These are phyloP conservation scores for Aspergillus ostianus DNA, from an alignment of 495 filamentous ascomycete genomes.

Conservation along the genomic window DNA sequence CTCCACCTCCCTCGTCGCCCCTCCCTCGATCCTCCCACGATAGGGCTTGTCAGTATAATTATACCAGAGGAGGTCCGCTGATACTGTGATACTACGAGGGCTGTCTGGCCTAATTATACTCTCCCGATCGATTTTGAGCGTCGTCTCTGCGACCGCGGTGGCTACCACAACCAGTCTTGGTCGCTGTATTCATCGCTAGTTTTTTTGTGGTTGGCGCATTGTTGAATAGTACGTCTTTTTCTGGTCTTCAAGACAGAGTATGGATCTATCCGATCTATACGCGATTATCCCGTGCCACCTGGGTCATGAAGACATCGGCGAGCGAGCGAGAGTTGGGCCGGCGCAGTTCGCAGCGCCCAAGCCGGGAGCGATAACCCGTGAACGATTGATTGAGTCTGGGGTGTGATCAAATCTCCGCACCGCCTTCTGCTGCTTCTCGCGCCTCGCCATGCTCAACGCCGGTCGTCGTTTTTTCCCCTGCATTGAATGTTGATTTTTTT, in stretches of 20 bases:
- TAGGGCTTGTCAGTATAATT: conserved; percentile 22
- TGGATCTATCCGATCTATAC: conserved; percentile 6
- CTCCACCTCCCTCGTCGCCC: conserved; percentile 26
- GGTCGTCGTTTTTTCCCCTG: conserved; percentile 12
- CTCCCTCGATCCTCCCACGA: conserved; percentile 10
- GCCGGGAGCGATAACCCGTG: conserved; percentile 21
- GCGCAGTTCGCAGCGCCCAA: conserved; percentile 26
- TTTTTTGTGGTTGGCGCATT: conserved; percentile 42
- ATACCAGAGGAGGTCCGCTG: background rate
- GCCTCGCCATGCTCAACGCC: conserved; percentile 10
- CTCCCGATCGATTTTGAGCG: background rate
- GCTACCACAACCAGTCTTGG: conserved; percentile 34
- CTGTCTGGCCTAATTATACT: background rate
- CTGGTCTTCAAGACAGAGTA: conserved; percentile 17
- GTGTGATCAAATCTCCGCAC: conserved; percentile 50
- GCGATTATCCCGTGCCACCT: background rate
- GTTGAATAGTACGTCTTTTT: conserved; percentile 44
- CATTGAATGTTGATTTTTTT: conserved; percentile 11
- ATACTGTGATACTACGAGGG: background rate
- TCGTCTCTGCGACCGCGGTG: conserved; percentile 24
- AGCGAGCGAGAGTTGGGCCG: conserved; percentile 12
- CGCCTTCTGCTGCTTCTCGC: conserved; percentile 38
- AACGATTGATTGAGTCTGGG: conserved; percentile 34
- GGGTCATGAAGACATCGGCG: conserved; percentile 2
- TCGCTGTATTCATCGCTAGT: conserved; percentile 39